Evolutionary conservation across 345 rosid species (phyloP).

Genomic region (Kernera saxatilis): DNA sequence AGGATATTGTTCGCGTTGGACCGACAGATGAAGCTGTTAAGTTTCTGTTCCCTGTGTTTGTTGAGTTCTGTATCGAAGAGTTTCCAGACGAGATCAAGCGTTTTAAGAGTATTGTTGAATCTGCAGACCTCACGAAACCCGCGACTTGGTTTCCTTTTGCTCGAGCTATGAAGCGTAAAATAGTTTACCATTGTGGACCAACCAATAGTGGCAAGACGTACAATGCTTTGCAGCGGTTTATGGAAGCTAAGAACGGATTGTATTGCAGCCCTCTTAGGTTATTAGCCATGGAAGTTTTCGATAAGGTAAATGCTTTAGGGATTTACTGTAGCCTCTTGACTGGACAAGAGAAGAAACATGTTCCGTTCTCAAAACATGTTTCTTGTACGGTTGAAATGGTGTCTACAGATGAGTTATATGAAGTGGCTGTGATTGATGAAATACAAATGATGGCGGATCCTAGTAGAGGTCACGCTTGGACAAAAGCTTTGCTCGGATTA

Average conservation of each 20-base stretch:
- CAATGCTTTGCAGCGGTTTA: constrained; percentile 78
- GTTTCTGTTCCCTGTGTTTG: constrained; percentile 79
- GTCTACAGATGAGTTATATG: constrained; percentile 64
- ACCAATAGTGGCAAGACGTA: constrained; percentile 96
- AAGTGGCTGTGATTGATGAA: constrained; percentile 91
- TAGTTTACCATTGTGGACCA: constrained; percentile 92
- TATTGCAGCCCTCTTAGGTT: constrained; percentile 94
- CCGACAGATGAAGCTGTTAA: constrained; percentile 59
- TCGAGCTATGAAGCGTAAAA: constrained; percentile 82
- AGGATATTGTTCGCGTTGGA: constrained; percentile 55
- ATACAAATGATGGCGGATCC: constrained; percentile 86
- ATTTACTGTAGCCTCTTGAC: constrained; percentile 89
- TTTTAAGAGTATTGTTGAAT: constrained; percentile 49
- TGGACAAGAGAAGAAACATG: constrained; percentile 81
- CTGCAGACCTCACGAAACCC: constrained; percentile 87
- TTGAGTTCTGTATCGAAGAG: constrained; percentile 72
- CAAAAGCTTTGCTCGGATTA: constrained; percentile 82
- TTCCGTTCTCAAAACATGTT: constrained; percentile 75
- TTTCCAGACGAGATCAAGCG: constrained; percentile 73
- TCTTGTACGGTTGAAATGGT: constrained; percentile 97
- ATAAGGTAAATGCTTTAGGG: constrained; percentile 79
- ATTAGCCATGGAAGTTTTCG: constrained; percentile 99
- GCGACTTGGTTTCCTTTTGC: constrained; percentile 95
- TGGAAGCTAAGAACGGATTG: constrained; percentile 85
- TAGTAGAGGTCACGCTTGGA: constrained; percentile 88